These are phyloP conservation scores for Russula earlei DNA, from an alignment of 768 basidiomycete genomes.

Conservation along the genomic window DNA sequence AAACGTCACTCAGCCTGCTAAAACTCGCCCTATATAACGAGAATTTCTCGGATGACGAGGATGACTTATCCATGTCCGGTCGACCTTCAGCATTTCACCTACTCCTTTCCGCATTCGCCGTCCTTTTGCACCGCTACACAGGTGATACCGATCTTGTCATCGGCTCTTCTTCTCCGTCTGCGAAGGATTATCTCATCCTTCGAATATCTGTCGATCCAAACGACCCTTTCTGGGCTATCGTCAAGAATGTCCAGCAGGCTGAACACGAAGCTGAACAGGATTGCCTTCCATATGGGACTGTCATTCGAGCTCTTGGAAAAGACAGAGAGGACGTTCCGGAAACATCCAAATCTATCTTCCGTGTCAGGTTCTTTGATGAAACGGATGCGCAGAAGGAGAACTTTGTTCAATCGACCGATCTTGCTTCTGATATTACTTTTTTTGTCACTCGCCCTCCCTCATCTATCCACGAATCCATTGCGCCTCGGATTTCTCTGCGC, in stretches of 20 bases:
- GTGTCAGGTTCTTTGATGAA: constrained; percentile 95
- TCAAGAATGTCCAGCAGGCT: constrained; percentile 74
- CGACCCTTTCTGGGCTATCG: constrained; percentile 84
- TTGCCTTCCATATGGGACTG: constrained; percentile 67
- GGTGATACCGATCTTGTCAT: constrained; percentile 92
- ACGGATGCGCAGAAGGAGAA: constrained; percentile 64
- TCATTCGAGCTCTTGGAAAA: constrained; percentile 59
- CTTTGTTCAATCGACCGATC: constrained; percentile 69
- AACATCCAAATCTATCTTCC: constrained; percentile 57
- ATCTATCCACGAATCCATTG: constrained; percentile 58
- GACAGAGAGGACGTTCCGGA: constrained; percentile 54
- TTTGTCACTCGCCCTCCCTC: constrained; percentile 71
- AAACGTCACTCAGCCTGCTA: constrained; percentile 68
- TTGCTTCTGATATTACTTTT: constrained; percentile 88
- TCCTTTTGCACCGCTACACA: constrained; percentile 88
- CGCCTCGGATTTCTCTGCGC: constrained; percentile 68
- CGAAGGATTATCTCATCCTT: constrained; percentile 73
- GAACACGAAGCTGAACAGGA: constrained; percentile 79
- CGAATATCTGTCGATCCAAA: constrained; percentile 73
- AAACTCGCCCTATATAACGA: constrained; percentile 74
- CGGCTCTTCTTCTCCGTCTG: constrained; percentile 72
- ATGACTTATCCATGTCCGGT: constrained; percentile 35
- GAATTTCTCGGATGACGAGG: constrained; percentile 39
- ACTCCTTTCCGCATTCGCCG: constrained; percentile 83
- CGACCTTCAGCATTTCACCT: constrained; percentile 83